These are phyloP conservation scores for Candida berthetii DNA, from an alignment of 805 yeast genomes.

Conservation along the genomic window DNA sequence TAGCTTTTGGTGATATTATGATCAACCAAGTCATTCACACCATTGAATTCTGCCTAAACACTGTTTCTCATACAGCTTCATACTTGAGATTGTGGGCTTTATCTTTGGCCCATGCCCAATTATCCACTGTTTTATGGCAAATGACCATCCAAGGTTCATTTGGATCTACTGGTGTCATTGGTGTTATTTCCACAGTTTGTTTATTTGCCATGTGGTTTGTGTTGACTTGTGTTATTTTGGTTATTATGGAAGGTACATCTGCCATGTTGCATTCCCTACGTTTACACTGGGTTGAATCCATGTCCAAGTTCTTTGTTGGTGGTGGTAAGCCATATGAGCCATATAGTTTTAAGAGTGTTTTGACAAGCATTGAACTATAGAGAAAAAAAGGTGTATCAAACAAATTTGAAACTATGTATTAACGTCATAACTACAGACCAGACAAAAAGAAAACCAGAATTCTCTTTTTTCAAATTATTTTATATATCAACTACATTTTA, in stretches of 20 bases:
- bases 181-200: conserved; percentile 70
- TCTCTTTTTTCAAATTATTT: no score
- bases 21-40: conserved; percentile 98
- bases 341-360: conserved; percentile 49
- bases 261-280: conserved; percentile 98
- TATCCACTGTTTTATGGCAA: conserved; percentile 90
- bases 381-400: no score
- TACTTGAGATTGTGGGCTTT: conserved; percentile 97
- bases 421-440: no score
- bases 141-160: conserved; percentile 89
- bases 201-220: conserved; percentile 94
- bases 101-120: conserved; percentile 95
- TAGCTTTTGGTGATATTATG: conserved; percentile 89
- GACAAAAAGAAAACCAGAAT: no score
- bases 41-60: conserved; percentile 94
- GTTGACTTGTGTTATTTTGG: conserved; percentile 84
- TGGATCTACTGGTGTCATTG: conserved; percentile 43
- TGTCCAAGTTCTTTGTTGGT: conserved; percentile 97
- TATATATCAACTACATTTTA: no score
- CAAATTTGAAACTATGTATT: no score
- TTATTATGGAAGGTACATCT: conserved; percentile 97
- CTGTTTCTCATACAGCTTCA: conserved; percentile 98
- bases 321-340: conserved; percentile 91
- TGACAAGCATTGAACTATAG: conserved; percentile 7
- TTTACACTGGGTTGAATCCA: conserved; percentile 98